These are phyloP conservation scores for Coffea canephora DNA, from an alignment of 257 asterid genomes.

Conservation along the genomic window DNA sequence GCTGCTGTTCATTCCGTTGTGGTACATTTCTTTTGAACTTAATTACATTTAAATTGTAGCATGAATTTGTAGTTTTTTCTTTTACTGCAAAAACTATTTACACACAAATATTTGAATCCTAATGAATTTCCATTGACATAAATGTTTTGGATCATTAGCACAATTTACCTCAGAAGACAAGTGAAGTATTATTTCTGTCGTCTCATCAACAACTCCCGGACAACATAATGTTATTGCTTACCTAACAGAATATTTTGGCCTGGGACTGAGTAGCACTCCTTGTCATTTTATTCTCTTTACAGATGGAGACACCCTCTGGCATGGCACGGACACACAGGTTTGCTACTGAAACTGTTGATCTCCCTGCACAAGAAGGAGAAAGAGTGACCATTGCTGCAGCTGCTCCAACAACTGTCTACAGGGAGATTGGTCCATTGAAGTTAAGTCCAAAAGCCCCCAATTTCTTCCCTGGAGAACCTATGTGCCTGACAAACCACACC, in stretches of 20 bases:
- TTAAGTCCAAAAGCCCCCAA: constrained; percentile 74
- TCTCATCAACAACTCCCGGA: neutral
- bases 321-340: constrained; percentile 87
- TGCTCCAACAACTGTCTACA: constrained; percentile 65
- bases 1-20: constrained; percentile 90
- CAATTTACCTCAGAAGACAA: no score
- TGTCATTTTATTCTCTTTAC: constrained; percentile 12
- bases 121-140: neutral
- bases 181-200: no score
- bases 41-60: neutral
- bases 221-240: neutral
- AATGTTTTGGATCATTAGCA: neutral
- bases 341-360: constrained; percentile 95
- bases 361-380: constrained; percentile 94
- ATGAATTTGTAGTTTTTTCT: no score
- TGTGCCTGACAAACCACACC: constrained; percentile 80
- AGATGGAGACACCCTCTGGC: constrained; percentile 94
- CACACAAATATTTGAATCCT: neutral
- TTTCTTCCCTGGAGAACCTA: constrained; percentile 88
- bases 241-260: neutral
- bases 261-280: neutral
- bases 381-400: constrained; percentile 88
- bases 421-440: constrained; percentile 76
- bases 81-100: neutral
- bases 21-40: constrained; percentile 40